A percentile compares a stretch with the other conserved stretches of the same genome.
These are phyloP conservation scores for Lactuca sativa DNA, from an alignment of 129 eudicot genomes.

Conservation along the genomic window DNA sequence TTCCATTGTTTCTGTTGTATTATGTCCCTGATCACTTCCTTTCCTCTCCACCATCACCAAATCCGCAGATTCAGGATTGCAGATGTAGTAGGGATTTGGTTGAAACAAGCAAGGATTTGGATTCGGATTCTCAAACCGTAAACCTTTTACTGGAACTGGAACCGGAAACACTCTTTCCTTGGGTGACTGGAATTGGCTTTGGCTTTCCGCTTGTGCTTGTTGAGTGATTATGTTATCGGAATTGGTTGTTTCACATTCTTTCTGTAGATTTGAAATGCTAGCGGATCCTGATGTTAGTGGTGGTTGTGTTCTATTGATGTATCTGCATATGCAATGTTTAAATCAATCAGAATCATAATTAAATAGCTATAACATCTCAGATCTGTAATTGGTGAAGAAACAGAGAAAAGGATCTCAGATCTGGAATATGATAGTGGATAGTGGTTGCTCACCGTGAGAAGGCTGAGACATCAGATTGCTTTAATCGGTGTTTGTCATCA, in stretches of 20 bases:
- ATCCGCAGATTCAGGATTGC: constrained; percentile 39
- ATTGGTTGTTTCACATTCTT: constrained; percentile 38
- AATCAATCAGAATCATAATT: constrained; percentile 18
- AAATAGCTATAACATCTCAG: background rate
- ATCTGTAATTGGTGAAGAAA: background rate
- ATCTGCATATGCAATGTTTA: constrained; percentile 43
- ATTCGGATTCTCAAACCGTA: constrained; percentile 39
- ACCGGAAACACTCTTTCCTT: constrained; percentile 47
- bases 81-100: constrained; percentile 34
- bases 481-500: constrained; percentile 53
- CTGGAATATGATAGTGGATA: background rate
- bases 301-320: constrained; percentile 44
- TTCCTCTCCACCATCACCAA: constrained; percentile 28
- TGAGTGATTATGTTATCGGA: constrained; percentile 42
- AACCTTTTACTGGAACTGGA: constrained; percentile 54
- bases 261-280: constrained; percentile 57
- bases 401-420: background rate
- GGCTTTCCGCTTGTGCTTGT: constrained; percentile 41
- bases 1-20: constrained; percentile 40
- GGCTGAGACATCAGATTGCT: constrained; percentile 81
- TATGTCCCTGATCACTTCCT: background rate
- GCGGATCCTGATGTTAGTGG: constrained; percentile 44
- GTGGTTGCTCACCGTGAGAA: constrained; percentile 64
- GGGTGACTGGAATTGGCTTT: constrained; percentile 33
- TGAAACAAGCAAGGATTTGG: constrained; percentile 26